Percentiles rank a stretch among this genome's conserved stretches.
Evolutionary conservation across 1,284 basidiomycete genomes (phyloP).

Genomic region (Ustilago trichophora): DNA sequence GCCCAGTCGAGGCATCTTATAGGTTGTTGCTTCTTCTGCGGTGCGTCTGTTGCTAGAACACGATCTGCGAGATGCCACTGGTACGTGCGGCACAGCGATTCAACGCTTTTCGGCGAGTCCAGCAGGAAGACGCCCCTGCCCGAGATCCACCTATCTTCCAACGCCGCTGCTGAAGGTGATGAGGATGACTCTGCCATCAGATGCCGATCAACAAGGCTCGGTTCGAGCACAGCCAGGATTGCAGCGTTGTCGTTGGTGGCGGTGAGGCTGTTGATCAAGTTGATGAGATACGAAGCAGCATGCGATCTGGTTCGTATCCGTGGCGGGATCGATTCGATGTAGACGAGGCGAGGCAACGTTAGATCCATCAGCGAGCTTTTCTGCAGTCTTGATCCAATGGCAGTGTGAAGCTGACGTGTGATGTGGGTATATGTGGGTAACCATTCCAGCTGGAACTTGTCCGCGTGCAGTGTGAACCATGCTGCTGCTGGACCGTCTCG

Average conservation of each 20-base stretch:
- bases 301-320: constrained; percentile 1
- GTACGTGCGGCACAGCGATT: constrained; percentile 2
- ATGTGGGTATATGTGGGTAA: neutral
- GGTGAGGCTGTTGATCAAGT: neutral
- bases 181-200: neutral
- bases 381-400: neutral
- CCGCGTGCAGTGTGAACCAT: constrained; percentile 7
- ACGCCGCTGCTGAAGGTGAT: neutral
- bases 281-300: constrained; percentile 11
- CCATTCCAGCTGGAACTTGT: constrained; percentile 9
- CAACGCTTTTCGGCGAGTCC: constrained; percentile 1
- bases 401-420: neutral
- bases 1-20: constrained; percentile 25
- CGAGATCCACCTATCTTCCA: constrained; percentile 21
- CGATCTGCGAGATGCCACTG: constrained; percentile 15
- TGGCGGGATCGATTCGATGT: constrained; percentile 19
- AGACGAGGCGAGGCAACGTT: constrained; percentile 4
- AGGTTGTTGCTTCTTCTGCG: neutral
- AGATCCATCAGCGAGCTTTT: neutral
- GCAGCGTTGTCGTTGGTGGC: neutral
- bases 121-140: constrained; percentile 28
- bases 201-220: constrained; percentile 3
- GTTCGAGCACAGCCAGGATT: constrained; percentile 10
- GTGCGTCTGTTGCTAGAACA: no score
- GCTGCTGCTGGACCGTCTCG: neutral